Evolutionary conservation across 768 basidiomycete genomes (phyloP), one percentile per base, ranked within the genome.

Genomic region (Sarcodon aspratus): DNA sequence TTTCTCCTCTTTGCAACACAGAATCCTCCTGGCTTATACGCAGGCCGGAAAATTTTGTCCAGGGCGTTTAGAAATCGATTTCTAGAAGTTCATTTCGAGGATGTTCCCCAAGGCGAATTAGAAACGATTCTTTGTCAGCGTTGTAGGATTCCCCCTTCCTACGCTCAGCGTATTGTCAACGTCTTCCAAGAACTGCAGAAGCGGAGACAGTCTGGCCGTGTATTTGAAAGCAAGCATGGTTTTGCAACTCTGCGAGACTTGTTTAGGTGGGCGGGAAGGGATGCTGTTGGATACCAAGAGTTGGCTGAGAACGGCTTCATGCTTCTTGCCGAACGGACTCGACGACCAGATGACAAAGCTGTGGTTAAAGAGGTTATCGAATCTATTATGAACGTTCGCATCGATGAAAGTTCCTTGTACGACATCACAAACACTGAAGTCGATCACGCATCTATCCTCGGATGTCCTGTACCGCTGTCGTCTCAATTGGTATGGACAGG

Each of bases 1-100:
- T 99, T 98, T 70, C 91, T 97, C 83, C 75, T 99, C 8, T 99
- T 99, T 61, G 93, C 95, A 3, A 97, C 96, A 0, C 96, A 98
- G 64, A 98, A 99, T 63, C 96, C 96, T 15, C 88, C 95, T 0
- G 95, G 95, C 3, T 63, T 97, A 21, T 98, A 98, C 60, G 95
- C 85, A 2, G 96, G 96, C 6, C 76, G 96, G 54, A 99, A 99
- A 60, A 76, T 95, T 7, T 67, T 98, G 9, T 98, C 95, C 3
- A 79, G 96, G 8, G 96, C 96, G 0, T 97, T 99, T 69, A 79
- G 96, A 32, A 96, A 93, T 65, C 87, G 96, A 6, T 98, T 98
- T 66, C 76, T 99, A 13, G 96, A 99, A 63, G 89, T 98, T 17
- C 93, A 97, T 61, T 98, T 97, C 59, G 85, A 90, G 47, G 95